A percentile compares a stretch with the other conserved stretches of the same genome.
Conservation (phyloP, 176 grass and related monocot genomes). For the Cenchrus fungigraminus region DNA sequence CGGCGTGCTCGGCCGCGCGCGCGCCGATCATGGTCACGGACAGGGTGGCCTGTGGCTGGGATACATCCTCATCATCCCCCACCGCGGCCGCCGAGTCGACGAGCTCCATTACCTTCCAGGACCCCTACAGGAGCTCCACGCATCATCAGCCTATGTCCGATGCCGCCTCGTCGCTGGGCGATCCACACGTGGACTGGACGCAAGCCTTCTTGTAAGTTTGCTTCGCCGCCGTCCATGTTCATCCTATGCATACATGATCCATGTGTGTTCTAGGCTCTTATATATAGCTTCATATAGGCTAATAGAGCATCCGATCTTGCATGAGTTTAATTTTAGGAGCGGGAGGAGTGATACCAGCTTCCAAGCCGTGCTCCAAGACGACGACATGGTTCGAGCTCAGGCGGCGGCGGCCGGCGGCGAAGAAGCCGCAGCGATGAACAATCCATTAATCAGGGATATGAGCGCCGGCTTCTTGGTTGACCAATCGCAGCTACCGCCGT, state of each 20-base stretch:
- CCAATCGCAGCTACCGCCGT: conserved; percentile 17
- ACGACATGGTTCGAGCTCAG: conserved; percentile 32
- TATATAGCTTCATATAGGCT: neutral
- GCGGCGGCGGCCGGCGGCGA: neutral
- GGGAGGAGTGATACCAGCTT: conserved; percentile 57
- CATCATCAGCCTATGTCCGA: conserved; percentile 49
- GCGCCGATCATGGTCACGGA: conserved; percentile 30
- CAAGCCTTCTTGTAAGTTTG: conserved; percentile 56
- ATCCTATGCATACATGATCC: neutral
- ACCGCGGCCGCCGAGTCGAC: conserved; percentile 41
- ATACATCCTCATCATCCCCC: conserved; percentile 36
- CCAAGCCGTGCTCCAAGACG: conserved; percentile 53
- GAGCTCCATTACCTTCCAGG: conserved; percentile 60
- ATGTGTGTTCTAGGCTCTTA: neutral
- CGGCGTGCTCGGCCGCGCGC: conserved; percentile 46
- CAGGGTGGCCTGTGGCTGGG: conserved; percentile 40
- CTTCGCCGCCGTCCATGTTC: neutral
- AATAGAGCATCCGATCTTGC: neutral
- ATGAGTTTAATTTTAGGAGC: conserved; percentile 37
- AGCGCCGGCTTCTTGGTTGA: conserved; percentile 40
- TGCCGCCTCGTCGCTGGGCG: conserved; percentile 47
- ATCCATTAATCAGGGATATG: conserved; percentile 40
- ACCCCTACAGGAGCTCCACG: conserved; percentile 25
- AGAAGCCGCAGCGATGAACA: neutral
- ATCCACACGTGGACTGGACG: conserved; percentile 57